Evolutionary conservation across 2,329 filamentous ascomycete species (phyloP), one percentile per base, ranked within the genome.

Genomic region (Fusarium sp.): DNA sequence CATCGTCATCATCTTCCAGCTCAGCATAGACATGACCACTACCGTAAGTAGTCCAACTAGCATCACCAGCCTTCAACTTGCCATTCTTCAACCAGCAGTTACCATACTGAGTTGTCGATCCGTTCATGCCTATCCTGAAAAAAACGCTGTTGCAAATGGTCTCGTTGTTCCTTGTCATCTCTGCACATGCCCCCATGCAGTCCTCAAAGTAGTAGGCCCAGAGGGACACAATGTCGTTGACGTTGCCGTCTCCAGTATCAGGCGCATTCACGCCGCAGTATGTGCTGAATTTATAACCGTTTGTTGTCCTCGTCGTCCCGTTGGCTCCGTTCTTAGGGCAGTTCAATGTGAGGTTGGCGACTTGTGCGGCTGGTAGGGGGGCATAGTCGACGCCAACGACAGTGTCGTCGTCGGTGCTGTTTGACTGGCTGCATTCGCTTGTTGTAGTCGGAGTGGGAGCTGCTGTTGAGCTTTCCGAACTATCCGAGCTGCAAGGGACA

Each of bases 191-290:
- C 20, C 58, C 58, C 4, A 60, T 24, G 38, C 58, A 60, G 37
- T 60, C 58, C 27, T 60, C 58, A 8, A 60, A 60, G 18, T 29
- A 45, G 37, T 60, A 60, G 24, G 58, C 58, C 58, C 58, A 60
- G 7, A 60, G 27, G 20, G 58, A 60, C n/a, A 60, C 22, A 29
- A 62, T 64, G 37, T 65, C 38, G 6, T 18, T 50, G 31, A 47
- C 7, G 11, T 31, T 29, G 24, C 47, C 34, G 7, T 58, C 37
- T 22, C 37, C 52, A 27, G 24, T 54, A 6, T 11, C 29, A 16
- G 42, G 42, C 10, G 42, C 31, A 9, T 62, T 38, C 7, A 52
- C 22, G 11, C 45, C 31, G 42, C 60, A 62, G 18, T 38, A 62
- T 2, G 24, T 14, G n/a, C 42, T n/a, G 22, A 62, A 62, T 22